Evolutionary conservation across 2,329 filamentous ascomycete species (phyloP), one percentile per base, ranked within the genome.

Genomic region (Bipolaris gigantea): DNA sequence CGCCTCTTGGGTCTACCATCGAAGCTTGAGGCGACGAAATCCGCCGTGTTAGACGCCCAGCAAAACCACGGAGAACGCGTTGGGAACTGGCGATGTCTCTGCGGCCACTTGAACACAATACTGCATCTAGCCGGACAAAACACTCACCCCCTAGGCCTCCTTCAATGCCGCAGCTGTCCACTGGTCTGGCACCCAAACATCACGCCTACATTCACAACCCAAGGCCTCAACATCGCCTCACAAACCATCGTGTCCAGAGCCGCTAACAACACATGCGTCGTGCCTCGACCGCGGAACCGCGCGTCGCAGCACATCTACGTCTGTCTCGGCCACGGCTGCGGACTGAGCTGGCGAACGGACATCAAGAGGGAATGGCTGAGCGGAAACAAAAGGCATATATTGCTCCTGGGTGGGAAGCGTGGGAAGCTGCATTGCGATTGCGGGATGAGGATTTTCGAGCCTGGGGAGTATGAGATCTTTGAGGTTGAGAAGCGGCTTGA

Each of bases 371-470:
- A 36, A 15, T 42, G 50, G 50, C n/a, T 47, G 13, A 32, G 35
- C 27, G 21, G 19, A 9, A n/a, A 15, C 15, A 42, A 23, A 13
- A 41, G 43, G 18, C 42, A 33, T 7, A 30, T 47, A 7, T 8
- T 47, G 30, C 16, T 42, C 10, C 23, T 53, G 4, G 41, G 21
- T 19, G 46, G 51, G 3, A 40, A 45, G 19, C 21, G 35, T 15
- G 45, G 40, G 15, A 49, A 45, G 8, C 16, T 21, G 2, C 46
- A 45, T 33, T 50, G 40, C 18, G 30, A 35, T 16, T 46, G 46
- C 16, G 35, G 45, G 5, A 42, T 34, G 23, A 38, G 21, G 35
- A 54, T 49, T n/a, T 54, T 40, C 16, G 41, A 46, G 27, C 30
- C 18, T 4, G 47, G 41, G 16, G 13, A 11, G 5, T 50, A 46